phyloP scores from a whole-genome alignment of 257 asterid genomes.

The Solanum chmielewskii region DNA sequence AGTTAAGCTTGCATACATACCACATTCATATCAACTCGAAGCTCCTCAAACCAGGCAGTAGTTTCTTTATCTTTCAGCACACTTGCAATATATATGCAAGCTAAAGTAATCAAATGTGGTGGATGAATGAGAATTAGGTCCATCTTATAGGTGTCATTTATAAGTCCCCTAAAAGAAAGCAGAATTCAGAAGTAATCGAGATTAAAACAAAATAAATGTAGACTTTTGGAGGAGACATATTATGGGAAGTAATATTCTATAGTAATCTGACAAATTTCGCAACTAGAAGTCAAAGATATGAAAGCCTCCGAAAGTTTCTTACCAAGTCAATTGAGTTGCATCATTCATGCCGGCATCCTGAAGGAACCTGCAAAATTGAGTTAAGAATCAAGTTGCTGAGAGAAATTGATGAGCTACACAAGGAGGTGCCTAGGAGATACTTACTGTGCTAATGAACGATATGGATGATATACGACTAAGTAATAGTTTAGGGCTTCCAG shows the following conservation, averaged over 20 bases:
- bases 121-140: constrained; percentile 86
- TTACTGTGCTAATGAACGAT: constrained; percentile 73
- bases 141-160: constrained; percentile 92
- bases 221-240: neutral
- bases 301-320: neutral
- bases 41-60: constrained; percentile 99
- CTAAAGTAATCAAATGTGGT: constrained; percentile 82
- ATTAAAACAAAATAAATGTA: neutral
- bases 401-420: neutral
- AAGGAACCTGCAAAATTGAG: constrained; percentile 49
- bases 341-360: constrained; percentile 92
- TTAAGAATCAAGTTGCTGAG: neutral
- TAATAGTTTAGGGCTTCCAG: constrained; percentile 92
- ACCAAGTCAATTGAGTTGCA: constrained; percentile 82
- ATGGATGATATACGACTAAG: constrained; percentile 87
- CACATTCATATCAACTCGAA: constrained; percentile 89
- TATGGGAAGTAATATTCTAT: neutral
- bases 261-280: neutral
- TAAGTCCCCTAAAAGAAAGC: constrained; percentile 56
- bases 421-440: constrained; percentile 6
- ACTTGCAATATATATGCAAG: constrained; percentile 80
- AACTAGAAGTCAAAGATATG: neutral
- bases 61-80: constrained; percentile 83
- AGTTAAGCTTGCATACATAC: constrained; percentile 24
- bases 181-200: neutral